Base-by-base conservation (phyloP, 108 stramenopile species). In the Conticribra weissflogii region DNA sequence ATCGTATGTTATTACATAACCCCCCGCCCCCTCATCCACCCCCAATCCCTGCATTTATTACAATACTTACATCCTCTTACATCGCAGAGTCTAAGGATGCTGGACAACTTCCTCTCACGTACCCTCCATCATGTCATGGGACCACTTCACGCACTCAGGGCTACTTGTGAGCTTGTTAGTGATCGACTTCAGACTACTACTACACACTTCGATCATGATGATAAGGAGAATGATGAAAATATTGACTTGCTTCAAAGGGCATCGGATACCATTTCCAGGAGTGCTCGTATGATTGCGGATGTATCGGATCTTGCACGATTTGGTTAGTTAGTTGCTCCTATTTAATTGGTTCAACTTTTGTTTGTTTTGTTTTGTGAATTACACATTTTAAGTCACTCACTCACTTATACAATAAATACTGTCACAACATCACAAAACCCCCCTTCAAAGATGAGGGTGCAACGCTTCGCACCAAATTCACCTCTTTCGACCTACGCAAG, bases 71-170 rank as follows among this genome's bases (percentile, higher is more conserved):
- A n/a, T n/a, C n/a, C n/a, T n/a, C n/a, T n/a, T n/a, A 41, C 36
- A 41, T 9, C 5, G 36, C 36, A 66, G 65, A 63, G 59, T n/a
- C 53, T 52, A 19, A 25, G 53, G 23, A 64, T 74, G 66, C 53
- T 78, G 18, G 75, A 72, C 14, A 54, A 30, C 54, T 82, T 82
- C 66, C 72, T 78, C 24, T 60, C 72, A 22, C 72, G 72, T 21
- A 55, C 78, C 21, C 68, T 83, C 27, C 82, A 83, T 60, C 78
- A 80, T 54, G 62, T 83, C 51, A 79, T 69, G 68, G 75, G 79
- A 16, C 79, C 82, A 22, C 63, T 75, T 32, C 56, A 76, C 30
- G 70, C 71, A 8, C 33, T 76, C 18, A 63, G 57, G 30, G 62
- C 63, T 4, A 74, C 68, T 2, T 61, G 66, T 32, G 79, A 74